phyloP scores from a whole-genome alignment of 768 basidiomycete species.

The Pisolithus sp. region DNA sequence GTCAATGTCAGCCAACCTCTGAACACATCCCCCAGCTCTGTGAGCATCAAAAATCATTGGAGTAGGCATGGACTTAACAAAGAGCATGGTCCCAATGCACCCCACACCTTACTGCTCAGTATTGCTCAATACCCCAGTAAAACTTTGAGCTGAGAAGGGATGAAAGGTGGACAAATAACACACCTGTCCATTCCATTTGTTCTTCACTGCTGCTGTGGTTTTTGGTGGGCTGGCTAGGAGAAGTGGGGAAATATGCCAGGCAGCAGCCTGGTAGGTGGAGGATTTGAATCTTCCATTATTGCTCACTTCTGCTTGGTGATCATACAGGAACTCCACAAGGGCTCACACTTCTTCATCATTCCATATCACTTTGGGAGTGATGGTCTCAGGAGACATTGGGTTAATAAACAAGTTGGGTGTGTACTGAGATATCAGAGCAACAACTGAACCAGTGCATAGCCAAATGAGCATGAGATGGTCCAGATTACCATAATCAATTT shows the following conservation, averaged over 20 bases:
- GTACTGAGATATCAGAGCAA: neutral
- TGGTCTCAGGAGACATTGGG: neutral
- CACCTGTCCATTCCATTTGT: neutral
- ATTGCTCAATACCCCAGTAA: too few species aligned
- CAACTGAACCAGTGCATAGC: neutral
- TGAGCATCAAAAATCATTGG: too few species aligned
- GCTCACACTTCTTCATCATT: neutral
- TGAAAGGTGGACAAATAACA: neutral
- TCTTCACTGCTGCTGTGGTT: neutral
- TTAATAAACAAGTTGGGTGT: neutral
- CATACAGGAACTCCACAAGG: neutral
- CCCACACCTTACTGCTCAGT: too few species aligned
- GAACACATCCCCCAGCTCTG: too few species aligned
- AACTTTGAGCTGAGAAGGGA: too few species aligned
- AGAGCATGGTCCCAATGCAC: too few species aligned
- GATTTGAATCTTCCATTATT: neutral
- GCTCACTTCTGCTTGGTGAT: neutral
- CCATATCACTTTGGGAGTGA: neutral
- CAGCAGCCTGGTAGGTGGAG: neutral
- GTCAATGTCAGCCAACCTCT: too few species aligned
- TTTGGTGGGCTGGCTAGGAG: neutral
- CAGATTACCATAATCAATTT: neutral
- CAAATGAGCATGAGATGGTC: neutral
- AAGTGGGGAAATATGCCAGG: neutral
- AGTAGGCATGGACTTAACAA: too few species aligned